Evolutionary conservation across 305 asterid species (phyloP).

Genomic region (Fraxinus angustifolia): DNA sequence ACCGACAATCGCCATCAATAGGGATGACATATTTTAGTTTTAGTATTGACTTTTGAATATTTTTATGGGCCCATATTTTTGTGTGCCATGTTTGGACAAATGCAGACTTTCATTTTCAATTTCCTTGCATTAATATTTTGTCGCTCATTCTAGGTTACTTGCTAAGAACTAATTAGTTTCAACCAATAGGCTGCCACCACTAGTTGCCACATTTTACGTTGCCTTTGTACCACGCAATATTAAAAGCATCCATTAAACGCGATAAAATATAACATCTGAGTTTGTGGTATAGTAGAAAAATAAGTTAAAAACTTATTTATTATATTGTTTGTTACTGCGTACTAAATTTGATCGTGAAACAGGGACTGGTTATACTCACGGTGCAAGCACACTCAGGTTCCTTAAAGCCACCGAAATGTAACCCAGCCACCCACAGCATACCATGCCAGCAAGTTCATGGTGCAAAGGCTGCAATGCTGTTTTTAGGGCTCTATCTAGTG

Average conservation of each 20-base stretch:
- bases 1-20: not conserved
- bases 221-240: not conserved
- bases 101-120: conserved; percentile 36
- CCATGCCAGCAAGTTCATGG: conserved; percentile 67
- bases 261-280: not conserved
- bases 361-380: conserved; percentile 78
- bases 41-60: not conserved
- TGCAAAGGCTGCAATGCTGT: conserved; percentile 70
- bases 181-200: conserved; percentile 37
- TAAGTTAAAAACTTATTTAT: not conserved
- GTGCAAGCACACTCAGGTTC: conserved; percentile 70
- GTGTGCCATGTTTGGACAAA: not conserved
- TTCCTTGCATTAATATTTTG: conserved; percentile 26
- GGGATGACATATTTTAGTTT: not conserved
- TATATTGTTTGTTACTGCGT: not conserved
- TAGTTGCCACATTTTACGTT: not conserved
- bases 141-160: not conserved
- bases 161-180: conserved; percentile 29
- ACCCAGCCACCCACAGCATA: conserved; percentile 11
- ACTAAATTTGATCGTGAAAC: not conserved
- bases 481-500: conserved; percentile 68
- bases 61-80: conserved; percentile 26
- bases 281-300: not conserved
- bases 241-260: not conserved
- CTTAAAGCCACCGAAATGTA: conserved; percentile 63